Base-by-base conservation (phyloP, 1,284 basidiomycete species). In the Tranzscheliella williamsii region DNA sequence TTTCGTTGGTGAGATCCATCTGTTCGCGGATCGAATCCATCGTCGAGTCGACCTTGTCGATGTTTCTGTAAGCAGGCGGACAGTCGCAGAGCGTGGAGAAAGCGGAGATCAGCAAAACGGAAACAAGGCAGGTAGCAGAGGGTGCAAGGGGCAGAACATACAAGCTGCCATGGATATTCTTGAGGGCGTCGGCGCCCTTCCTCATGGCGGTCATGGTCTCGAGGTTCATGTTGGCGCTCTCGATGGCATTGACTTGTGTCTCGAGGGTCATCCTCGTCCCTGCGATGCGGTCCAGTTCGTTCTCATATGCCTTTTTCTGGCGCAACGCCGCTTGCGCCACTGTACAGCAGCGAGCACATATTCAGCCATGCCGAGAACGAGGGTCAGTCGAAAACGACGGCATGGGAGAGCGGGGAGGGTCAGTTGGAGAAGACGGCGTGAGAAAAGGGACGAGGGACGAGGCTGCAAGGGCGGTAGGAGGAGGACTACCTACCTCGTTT, bases 181-280 rank as follows among this genome's bases (percentile, higher is more conserved):
- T 89, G 78, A 99, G 84, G 15, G 90, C 95, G 61, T 89, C 87
- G 0, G 92, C 85, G 32, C 91, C 95, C 80, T 90, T 89, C 86
- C 92, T 93, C 91, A 99, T 97, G 22, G 91, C 93, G 22, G 85
- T 82, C 90, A 99, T 93, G 23, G 92, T 97, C 83, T 97, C 93
- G 74, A 91, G 88, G 80, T 99, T 98, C 80, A 98, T 85, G 82
- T 97, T 98, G 38, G 95, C 95, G 17, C 89, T 91, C 80, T 98
- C 95, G 49, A 98, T 85, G 24, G 94, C 94, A 80, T 95, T 94
- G 60, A 98, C 83, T 82, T 98, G 95, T 72, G 90, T 88, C 81
- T 97, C 94, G 38, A 99, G 84, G 66, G 96, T 95, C 80, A 97
- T 81, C 68, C 91, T 85, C 50, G 88, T 90, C 11, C 90, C 91